Evolutionary conservation across 805 yeast species (phyloP).

Genomic region (Myxozyma nipponensis): DNA sequence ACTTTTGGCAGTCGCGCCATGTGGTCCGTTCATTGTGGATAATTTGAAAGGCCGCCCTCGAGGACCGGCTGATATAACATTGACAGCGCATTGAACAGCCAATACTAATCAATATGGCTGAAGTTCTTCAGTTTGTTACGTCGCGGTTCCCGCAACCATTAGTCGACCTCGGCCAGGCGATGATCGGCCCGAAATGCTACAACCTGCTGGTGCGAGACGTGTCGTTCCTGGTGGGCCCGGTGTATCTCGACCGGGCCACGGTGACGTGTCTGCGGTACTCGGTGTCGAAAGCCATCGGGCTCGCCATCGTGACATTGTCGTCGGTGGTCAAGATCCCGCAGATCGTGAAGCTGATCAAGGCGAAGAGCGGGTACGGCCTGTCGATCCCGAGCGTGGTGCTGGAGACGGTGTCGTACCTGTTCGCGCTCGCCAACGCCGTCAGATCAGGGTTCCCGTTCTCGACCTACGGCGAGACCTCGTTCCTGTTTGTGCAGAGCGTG

Average conservation of each 20-base stretch:
- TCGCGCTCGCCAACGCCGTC: slow-evolving; percentile 40
- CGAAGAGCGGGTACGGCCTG: slow-evolving; percentile 39
- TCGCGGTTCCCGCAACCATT: slow-evolving; percentile 25
- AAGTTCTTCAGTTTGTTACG: slow-evolving; percentile 3
- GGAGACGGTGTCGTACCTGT: slow-evolving; percentile 38
- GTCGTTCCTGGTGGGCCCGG: slow-evolving; percentile 28
- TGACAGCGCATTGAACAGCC: too few relatives aligned
- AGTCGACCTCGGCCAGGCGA: slow-evolving; percentile 23
- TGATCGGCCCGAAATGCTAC: slow-evolving; percentile 31
- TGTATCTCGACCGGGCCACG: slow-evolving; percentile 1
- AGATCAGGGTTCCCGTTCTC: slow-evolving; percentile 39
- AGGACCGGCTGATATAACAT: too few relatives aligned
- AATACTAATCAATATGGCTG: too few relatives aligned
- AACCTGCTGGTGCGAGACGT: slow-evolving; percentile 28
- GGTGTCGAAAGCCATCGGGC: slow-evolving; percentile 37
- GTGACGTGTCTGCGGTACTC: slow-evolving; percentile 33
- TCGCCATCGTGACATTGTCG: slow-evolving; percentile 40
- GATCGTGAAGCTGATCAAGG: slow-evolving; percentile 36
- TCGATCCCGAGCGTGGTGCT: slow-evolving; percentile 37
- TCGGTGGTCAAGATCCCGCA: slow-evolving; percentile 44
- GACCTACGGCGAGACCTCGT: slow-evolving; percentile 42
- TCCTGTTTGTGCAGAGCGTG: slow-evolving; percentile 40
- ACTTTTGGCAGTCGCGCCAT: too few relatives aligned
- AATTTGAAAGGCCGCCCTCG: too few relatives aligned
- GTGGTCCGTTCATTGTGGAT: too few relatives aligned